These are phyloP conservation scores for Vigna hirtella DNA, from an alignment of 306 rosid species.

Conservation along the genomic window DNA sequence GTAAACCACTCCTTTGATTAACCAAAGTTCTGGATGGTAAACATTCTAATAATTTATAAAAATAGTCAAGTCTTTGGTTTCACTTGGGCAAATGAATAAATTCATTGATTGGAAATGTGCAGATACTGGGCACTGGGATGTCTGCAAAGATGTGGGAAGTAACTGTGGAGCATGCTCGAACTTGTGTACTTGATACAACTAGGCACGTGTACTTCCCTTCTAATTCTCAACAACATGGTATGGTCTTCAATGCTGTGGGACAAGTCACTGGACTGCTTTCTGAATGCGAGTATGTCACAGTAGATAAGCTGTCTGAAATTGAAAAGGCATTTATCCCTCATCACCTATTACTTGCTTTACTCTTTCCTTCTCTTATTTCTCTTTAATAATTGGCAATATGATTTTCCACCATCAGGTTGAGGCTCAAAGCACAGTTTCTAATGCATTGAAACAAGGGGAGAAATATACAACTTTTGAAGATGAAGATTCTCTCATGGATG, in stretches of 20 bases:
- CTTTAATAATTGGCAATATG: constrained; percentile 36
- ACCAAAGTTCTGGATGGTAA: constrained; percentile 18
- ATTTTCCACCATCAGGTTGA: constrained; percentile 64
- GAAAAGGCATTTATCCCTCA: constrained; percentile 72
- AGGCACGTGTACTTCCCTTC: constrained; percentile 59
- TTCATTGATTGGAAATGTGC: constrained; percentile 48
- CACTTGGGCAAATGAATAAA: constrained; percentile 34
- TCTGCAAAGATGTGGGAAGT: constrained; percentile 99
- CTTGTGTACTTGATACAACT: constrained; percentile 67
- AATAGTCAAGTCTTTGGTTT: constrained; percentile 22
- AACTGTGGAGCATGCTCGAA: constrained; percentile 93
- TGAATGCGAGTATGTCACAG: constrained; percentile 67
- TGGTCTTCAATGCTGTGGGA: constrained; percentile 89
- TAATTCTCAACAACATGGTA: constrained; percentile 66
- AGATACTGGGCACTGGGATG: constrained; percentile 98
- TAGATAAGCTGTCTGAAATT: constrained; percentile 79
- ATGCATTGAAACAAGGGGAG: constrained; percentile 70
- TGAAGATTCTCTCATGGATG: constrained; percentile 63
- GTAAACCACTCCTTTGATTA: constrained; percentile 2
- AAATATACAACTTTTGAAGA: constrained; percentile 64
- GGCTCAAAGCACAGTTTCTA: constrained; percentile 64
- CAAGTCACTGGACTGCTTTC: constrained; percentile 76
- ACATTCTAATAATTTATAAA: not conserved
- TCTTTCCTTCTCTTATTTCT: constrained; percentile 24
- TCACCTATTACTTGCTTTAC: constrained; percentile 34